phyloP scores from a whole-genome alignment of 352 stramenopile genomes.

The Stramenopiles sp. region DNA sequence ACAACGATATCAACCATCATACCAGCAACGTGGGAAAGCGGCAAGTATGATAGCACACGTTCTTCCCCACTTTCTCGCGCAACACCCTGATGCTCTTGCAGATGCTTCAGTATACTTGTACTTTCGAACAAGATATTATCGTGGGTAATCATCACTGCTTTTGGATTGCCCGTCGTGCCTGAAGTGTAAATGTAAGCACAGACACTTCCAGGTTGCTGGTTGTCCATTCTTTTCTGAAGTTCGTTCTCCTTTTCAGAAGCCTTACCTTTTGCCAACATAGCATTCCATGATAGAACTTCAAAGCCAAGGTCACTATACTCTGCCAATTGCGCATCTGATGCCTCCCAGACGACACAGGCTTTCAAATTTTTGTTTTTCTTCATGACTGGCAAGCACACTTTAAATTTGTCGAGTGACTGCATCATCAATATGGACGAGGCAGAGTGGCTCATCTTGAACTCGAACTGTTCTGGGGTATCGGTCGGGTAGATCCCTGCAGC shows the following conservation, averaged over 20 bases:
- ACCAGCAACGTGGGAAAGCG: constrained; percentile 62
- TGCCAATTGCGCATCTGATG: constrained; percentile 21
- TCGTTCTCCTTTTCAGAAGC: constrained; percentile 23
- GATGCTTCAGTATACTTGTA: constrained; percentile 30
- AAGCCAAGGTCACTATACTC: constrained; percentile 20
- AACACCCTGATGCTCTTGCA: constrained; percentile 23
- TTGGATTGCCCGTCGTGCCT: constrained; percentile 78
- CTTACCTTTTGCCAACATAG: constrained; percentile 11
- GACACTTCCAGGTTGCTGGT: constrained; percentile 44
- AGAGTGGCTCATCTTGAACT: constrained; percentile 80
- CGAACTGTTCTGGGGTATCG: constrained; percentile 62
- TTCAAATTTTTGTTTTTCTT: constrained; percentile 34
- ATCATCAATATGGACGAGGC: constrained; percentile 63
- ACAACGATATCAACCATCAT: constrained; percentile 65
- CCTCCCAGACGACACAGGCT: too few relatives aligned
- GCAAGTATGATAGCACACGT: constrained; percentile 57
- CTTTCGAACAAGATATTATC: constrained; percentile 66
- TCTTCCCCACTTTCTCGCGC: constrained; percentile 20
- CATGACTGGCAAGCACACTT: constrained; percentile 27
- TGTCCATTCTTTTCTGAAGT: background rate
- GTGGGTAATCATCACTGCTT: constrained; percentile 86
- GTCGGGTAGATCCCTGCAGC: constrained; percentile 86
- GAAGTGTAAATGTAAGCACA: constrained; percentile 85
- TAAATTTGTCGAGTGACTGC: constrained; percentile 43
- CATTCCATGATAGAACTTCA: constrained; percentile 13